These are phyloP conservation scores for Penicillium crystallinum DNA, from an alignment of 495 filamentous ascomycete species.

Conservation along the genomic window DNA sequence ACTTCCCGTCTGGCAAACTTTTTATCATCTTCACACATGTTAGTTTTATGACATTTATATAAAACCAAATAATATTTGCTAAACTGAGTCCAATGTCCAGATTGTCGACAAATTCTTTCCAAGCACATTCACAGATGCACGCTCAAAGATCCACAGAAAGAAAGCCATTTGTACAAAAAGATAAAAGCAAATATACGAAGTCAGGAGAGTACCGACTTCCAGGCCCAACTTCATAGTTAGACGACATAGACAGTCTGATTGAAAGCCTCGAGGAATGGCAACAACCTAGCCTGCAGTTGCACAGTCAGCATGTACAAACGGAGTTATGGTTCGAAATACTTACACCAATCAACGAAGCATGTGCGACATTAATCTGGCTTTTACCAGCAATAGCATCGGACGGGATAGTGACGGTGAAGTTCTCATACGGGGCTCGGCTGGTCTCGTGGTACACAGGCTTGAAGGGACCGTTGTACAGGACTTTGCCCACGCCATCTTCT, in stretches of 20 bases:
- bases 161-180: neutral
- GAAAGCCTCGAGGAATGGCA: slow-evolving; percentile 15
- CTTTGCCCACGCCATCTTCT: slow-evolving; percentile 20
- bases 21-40: too few species aligned
- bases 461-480: slow-evolving; percentile 31
- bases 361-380: slow-evolving; percentile 31
- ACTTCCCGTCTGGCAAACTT: too few species aligned
- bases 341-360: slow-evolving; percentile 34
- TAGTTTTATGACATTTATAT: too few species aligned
- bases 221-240: neutral
- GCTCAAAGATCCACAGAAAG: neutral
- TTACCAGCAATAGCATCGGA: slow-evolving; percentile 9
- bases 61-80: neutral
- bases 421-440: slow-evolving; percentile 28
- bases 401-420: slow-evolving; percentile 34
- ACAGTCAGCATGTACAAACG: neutral
- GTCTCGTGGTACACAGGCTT: slow-evolving; percentile 28
- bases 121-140: neutral
- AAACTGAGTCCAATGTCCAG: neutral
- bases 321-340: slow-evolving; percentile 9
- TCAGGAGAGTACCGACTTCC: neutral
- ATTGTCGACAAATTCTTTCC: neutral
- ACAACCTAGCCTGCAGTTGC: slow-evolving; percentile 13
- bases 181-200: neutral
- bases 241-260: slow-evolving; percentile 13